phyloP scores from a whole-genome alignment of 371 early-diverging fungal species.

The Mucor lusitanicus region DNA sequence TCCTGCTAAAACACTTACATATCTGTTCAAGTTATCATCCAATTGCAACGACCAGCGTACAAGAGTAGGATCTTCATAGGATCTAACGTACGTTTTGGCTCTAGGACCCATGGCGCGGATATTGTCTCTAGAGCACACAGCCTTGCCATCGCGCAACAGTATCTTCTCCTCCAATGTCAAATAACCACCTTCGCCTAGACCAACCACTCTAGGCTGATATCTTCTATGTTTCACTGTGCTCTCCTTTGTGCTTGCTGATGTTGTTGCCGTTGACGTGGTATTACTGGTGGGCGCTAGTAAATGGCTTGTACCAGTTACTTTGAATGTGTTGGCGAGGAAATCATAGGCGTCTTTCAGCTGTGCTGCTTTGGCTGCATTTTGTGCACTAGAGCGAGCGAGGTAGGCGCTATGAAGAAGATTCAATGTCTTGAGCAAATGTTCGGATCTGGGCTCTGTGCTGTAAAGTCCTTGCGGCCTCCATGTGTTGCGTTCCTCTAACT shows the following conservation, averaged over 20 bases:
- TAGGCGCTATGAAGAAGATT: background rate
- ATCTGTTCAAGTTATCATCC: slow-evolving; percentile 1
- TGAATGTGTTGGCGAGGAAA: background rate
- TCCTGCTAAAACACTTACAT: background rate
- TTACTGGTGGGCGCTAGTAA: background rate
- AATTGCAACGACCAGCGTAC: slow-evolving; percentile 5
- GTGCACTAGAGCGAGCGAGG: background rate
- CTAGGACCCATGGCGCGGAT: slow-evolving; percentile 10
- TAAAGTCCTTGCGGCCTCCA: slow-evolving; percentile 30
- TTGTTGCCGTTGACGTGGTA: background rate
- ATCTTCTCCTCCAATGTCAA: slow-evolving; percentile 11
- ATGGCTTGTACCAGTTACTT: slow-evolving; percentile 1
- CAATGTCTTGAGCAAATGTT: slow-evolving; percentile 2
- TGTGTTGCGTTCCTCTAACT: slow-evolving; percentile 12
- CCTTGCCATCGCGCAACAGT: slow-evolving; percentile 1
- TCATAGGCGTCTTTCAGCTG: background rate
- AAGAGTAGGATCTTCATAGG: slow-evolving; percentile 7
- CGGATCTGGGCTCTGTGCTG: background rate
- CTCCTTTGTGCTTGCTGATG: background rate
- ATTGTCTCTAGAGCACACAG: slow-evolving; percentile 5
- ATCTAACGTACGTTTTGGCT: slow-evolving; percentile 7
- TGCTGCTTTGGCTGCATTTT: background rate
- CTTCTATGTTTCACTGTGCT: background rate
- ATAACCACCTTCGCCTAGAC: background rate
- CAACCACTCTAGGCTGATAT: background rate